Evolutionary conservation across 176 grass and related monocot species (phyloP).

Genomic region (Carex cristatella): DNA sequence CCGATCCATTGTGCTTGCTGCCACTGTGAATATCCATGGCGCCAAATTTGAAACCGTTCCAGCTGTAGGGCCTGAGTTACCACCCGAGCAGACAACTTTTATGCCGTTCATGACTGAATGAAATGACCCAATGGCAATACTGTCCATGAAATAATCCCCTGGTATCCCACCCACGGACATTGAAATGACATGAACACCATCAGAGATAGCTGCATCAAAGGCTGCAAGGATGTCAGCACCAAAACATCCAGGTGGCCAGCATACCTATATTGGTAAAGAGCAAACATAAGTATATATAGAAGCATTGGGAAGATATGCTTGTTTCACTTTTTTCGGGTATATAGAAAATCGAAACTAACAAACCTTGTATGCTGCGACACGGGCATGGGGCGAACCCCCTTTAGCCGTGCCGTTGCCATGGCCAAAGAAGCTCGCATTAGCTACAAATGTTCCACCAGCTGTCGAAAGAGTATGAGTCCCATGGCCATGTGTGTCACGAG

Average conservation of each 20-base stretch:
- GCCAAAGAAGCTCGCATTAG: conserved; percentile 29
- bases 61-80: conserved; percentile 42
- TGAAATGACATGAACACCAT: conserved; percentile 66
- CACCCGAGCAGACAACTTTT: conserved; percentile 55
- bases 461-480: conserved; percentile 74
- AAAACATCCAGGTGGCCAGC: conserved; percentile 53
- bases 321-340: neutral
- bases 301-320: neutral
- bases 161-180: conserved; percentile 52
- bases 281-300: too few species aligned
- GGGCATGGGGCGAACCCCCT: conserved; percentile 50
- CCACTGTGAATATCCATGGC: conserved; percentile 78
- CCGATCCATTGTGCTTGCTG: conserved; percentile 47
- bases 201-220: conserved; percentile 67
- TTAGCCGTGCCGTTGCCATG: conserved; percentile 48
- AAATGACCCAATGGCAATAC: conserved; percentile 51
- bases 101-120: conserved; percentile 52
- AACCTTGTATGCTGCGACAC: conserved; percentile 61
- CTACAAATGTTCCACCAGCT: conserved; percentile 39
- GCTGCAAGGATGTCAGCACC: conserved; percentile 55
- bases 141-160: conserved; percentile 23
- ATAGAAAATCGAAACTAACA: neutral
- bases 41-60: conserved; percentile 39
- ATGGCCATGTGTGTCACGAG: conserved; percentile 53
- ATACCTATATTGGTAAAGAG: conserved; percentile 10